Evolutionary conservation across 2,329 filamentous ascomycete genomes (phyloP).

Genomic region (Scytalidium sp.): DNA sequence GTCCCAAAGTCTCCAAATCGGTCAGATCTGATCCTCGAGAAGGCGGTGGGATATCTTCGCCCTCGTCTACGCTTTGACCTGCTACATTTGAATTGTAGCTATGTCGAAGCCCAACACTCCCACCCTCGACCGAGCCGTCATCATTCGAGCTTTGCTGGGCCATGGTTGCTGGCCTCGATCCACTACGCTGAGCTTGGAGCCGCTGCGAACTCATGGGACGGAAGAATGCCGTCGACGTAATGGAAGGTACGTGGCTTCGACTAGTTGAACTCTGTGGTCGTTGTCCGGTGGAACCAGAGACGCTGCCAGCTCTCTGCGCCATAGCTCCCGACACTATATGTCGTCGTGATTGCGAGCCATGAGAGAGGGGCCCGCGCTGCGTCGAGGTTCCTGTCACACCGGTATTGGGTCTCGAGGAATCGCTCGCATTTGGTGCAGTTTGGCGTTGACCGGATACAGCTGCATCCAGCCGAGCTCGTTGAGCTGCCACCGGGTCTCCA

Average conservation of each 20-base stretch:
- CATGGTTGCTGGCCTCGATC: conserved; percentile 39
- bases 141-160: conserved; percentile 28
- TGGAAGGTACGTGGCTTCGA: conserved; percentile 82
- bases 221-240: conserved; percentile 90
- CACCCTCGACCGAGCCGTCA: conserved; percentile 41
- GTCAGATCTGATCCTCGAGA: conserved; percentile 82
- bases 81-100: conserved; percentile 53
- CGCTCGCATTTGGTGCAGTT: conserved; percentile 36
- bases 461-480: conserved; percentile 27
- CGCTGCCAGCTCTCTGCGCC: conserved; percentile 25
- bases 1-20: conserved; percentile 68
- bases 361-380: conserved; percentile 44
- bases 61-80: conserved; percentile 34
- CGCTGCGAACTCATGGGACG: conserved; percentile 95
- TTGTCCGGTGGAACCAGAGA: conserved; percentile 41
- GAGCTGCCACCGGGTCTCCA: conserved; percentile 37
- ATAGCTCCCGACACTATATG: conserved; percentile 22
- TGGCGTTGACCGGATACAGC: conserved; percentile 31
- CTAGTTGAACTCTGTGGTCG: conserved; percentile 67
- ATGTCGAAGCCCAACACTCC: conserved; percentile 49
- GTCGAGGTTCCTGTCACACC: conserved; percentile 51
- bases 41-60: conserved; percentile 56
- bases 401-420: conserved; percentile 52
- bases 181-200: conserved; percentile 82
- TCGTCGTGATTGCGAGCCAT: conserved; percentile 55